Conservation (phyloP, 306 rosid species). For the Vigna hirtella region DNA sequence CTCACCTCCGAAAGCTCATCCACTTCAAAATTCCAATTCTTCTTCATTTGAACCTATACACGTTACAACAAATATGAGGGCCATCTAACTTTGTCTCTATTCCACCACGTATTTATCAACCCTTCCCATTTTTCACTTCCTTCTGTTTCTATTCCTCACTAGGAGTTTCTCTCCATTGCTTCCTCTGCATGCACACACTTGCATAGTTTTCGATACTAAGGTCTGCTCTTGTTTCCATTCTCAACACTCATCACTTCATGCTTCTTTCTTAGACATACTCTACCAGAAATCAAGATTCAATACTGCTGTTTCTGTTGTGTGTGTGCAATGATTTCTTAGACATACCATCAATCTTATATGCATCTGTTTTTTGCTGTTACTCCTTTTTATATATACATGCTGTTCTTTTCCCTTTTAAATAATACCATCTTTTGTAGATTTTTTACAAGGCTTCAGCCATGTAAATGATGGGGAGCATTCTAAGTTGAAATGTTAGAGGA, state of each 20-base stretch:
- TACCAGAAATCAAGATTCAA: slow-evolving; percentile 31
- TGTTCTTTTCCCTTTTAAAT: not conserved
- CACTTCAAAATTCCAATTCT: slow-evolving; percentile 50
- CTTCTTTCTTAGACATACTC: slow-evolving; percentile 26
- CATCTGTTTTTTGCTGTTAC: slow-evolving; percentile 1
- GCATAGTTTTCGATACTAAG: slow-evolving; percentile 53
- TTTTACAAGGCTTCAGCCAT: not conserved
- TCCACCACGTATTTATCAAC: slow-evolving; percentile 47
- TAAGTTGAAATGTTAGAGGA: slow-evolving; percentile 16
- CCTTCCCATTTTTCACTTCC: slow-evolving; percentile 46
- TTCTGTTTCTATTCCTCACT: slow-evolving; percentile 49
- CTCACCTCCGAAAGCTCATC: slow-evolving; percentile 87
- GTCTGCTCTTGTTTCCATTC: slow-evolving; percentile 46
- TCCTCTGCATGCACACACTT: slow-evolving; percentile 58
- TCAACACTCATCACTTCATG: slow-evolving; percentile 26
- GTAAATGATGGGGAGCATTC: not conserved
- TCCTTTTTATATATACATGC: not conserved
- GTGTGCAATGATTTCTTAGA: slow-evolving; percentile 1
- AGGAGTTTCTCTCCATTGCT: slow-evolving; percentile 47
- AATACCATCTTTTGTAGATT: not conserved
- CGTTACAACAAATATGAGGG: slow-evolving; percentile 45
- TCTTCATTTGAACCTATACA: slow-evolving; percentile 9
- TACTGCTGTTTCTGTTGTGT: slow-evolving; percentile 23
- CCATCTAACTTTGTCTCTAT: slow-evolving; percentile 59
- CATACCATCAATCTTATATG: slow-evolving; percentile 21